Percentiles rank a stretch among this genome's conserved stretches.
Evolutionary conservation across 805 yeast genomes (phyloP).

Genomic region (Candida peoriensis): DNA sequence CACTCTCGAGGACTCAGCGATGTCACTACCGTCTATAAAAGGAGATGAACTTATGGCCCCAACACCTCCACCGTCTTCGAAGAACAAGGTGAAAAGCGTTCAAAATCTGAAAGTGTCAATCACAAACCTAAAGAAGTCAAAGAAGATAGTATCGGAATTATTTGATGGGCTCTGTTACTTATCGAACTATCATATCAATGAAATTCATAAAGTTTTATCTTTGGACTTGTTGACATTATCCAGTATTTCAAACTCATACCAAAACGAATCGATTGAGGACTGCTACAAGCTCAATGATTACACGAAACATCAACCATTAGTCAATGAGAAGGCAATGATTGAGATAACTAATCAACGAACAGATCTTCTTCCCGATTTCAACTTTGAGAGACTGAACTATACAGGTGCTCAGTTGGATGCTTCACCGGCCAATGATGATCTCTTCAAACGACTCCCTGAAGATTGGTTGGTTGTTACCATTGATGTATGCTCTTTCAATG

Average conservation of each 20-base stretch:
- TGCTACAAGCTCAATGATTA: conserved; percentile 23
- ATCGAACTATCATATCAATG: conserved; percentile 25
- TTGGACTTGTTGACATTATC: conserved; percentile 23
- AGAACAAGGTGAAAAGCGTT: conserved; percentile 15
- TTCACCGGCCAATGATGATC: conserved; percentile 5
- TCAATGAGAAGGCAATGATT: conserved; percentile 23
- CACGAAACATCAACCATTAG: conserved; percentile 22
- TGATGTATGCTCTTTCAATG: conserved; percentile 53
- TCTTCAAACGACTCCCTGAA: conserved; percentile 29
- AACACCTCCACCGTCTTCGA: conserved; percentile 9
- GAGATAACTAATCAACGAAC: conserved; percentile 10
- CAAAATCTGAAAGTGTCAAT: conserved; percentile 21
- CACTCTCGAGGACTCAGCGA: conserved; percentile 44
- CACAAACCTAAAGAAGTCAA: conserved; percentile 19
- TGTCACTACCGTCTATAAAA: conserved; percentile 37
- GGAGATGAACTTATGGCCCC: conserved; percentile 1
- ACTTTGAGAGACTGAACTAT: conserved; percentile 5
- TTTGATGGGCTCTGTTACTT: conserved; percentile 16
- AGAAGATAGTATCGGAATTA: conserved; percentile 12
- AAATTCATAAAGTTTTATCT: conserved; percentile 19
- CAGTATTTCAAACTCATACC: conserved; percentile 18
- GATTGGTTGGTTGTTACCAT: conserved; percentile 58
- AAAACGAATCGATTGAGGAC: conserved; percentile 16
- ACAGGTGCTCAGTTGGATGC: conserved; percentile 3
- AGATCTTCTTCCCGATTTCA: conserved; percentile 15